Evolutionary conservation across 305 asterid genomes (phyloP).

Genomic region (Solanum hybrid): DNA sequence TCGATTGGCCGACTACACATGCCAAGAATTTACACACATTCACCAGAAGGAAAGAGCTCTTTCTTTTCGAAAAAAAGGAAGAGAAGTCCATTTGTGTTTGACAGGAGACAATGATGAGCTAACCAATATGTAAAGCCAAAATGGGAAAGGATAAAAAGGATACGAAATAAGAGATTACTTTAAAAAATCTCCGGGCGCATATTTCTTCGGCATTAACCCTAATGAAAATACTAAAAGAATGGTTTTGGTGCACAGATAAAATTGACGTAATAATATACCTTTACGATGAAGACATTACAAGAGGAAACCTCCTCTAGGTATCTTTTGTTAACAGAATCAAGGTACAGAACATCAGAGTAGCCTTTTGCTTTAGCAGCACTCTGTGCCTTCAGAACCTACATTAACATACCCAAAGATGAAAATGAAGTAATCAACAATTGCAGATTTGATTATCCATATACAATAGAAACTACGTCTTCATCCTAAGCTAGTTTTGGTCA

Average conservation of each 20-base stretch:
- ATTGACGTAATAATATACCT: slow-evolving; percentile 38
- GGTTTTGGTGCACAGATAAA: background rate
- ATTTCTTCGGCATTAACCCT: background rate
- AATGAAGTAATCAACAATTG: background rate
- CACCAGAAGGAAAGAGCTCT: background rate
- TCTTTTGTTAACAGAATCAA: slow-evolving; percentile 66
- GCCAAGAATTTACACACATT: background rate
- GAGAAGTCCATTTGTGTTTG: background rate
- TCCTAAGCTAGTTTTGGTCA: background rate
- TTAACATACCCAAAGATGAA: background rate
- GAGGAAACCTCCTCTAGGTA: slow-evolving; percentile 95
- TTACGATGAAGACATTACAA: slow-evolving; percentile 87
- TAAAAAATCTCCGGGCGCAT: background rate
- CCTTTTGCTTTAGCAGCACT: slow-evolving; percentile 93
- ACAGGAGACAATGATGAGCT: background rate
- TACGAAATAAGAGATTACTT: background rate
- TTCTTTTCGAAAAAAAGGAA: background rate
- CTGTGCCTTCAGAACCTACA: slow-evolving; percentile 88
- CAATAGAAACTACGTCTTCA: background rate
- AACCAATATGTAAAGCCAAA: background rate
- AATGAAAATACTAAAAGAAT: background rate
- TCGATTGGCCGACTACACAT: background rate
- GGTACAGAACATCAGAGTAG: slow-evolving; percentile 81
- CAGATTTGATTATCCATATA: background rate
- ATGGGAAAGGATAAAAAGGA: background rate